Conservation (phyloP, 2,329 filamentous ascomycete species). For the Scytalidium sp. region DNA sequence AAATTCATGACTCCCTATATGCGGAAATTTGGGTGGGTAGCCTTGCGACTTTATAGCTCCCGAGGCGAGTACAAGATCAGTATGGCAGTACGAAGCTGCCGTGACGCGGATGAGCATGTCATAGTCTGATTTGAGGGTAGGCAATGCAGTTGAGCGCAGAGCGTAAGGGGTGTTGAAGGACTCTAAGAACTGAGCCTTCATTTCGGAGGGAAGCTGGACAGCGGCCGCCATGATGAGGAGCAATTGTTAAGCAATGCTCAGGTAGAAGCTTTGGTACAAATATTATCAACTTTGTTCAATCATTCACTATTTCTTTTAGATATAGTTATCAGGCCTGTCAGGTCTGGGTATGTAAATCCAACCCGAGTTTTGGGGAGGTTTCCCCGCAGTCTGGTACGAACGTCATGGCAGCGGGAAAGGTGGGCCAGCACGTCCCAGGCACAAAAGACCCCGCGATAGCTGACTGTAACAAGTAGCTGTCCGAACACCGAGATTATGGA, state of each 20-base stretch:
- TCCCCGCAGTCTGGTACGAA: no score
- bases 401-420: no score
- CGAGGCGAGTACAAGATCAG: slow-evolving; percentile 1
- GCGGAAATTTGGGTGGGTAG: slow-evolving; percentile 1
- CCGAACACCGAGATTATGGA: no score
- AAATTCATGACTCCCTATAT: slow-evolving; percentile 18
- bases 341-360: no score
- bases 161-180: slow-evolving; percentile 6
- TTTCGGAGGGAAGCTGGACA: background rate
- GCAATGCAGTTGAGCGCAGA: slow-evolving; percentile 2
- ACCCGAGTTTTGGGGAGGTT: no score
- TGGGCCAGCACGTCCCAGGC: no score
- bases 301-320: no score
- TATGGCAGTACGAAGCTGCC: slow-evolving; percentile 5
- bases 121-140: slow-evolving; percentile 1
- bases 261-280: background rate
- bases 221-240: background rate
- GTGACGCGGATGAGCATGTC: slow-evolving; percentile 4
- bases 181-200: slow-evolving; percentile 5
- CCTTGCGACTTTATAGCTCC: background rate
- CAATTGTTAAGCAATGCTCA: background rate
- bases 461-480: no score
- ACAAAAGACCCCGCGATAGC: no score
- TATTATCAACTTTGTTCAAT: no score
- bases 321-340: no score